phyloP scores from a whole-genome alignment of 2,329 filamentous ascomycete species.

The Hypoxylon sp. region DNA sequence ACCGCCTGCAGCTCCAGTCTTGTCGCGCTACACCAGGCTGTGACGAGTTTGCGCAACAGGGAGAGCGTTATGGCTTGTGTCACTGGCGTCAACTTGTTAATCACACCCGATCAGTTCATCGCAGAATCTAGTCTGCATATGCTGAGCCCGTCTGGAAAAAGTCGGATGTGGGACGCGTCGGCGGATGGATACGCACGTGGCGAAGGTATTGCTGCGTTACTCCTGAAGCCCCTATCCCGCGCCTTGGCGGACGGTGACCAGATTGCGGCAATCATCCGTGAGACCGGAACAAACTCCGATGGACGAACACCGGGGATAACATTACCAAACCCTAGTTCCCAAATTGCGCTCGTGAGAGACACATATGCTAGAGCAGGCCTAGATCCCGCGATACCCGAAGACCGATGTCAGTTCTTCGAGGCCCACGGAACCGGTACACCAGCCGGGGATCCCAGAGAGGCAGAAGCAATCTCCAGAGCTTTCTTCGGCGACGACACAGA shows the following conservation, averaged over 20 bases:
- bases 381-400: constrained; percentile 48
- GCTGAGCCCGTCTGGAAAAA: constrained; percentile 59
- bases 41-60: constrained; percentile 55
- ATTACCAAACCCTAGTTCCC: constrained; percentile 61
- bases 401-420: constrained; percentile 61
- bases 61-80: constrained; percentile 58
- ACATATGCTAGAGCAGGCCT: constrained; percentile 60
- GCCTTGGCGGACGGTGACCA: constrained; percentile 63
- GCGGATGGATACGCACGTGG: constrained; percentile 70
- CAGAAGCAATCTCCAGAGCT: constrained; percentile 56
- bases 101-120: constrained; percentile 58
- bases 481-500: constrained; percentile 51
- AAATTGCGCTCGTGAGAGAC: constrained; percentile 57
- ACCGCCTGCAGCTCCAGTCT: constrained; percentile 57
- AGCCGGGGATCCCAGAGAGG: constrained; percentile 58
- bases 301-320: constrained; percentile 66
- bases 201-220: constrained; percentile 63
- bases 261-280: constrained; percentile 61
- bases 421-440: constrained; percentile 58
- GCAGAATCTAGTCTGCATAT: constrained; percentile 58
- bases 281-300: constrained; percentile 62
- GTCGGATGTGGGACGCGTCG: constrained; percentile 60
- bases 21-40: constrained; percentile 54
- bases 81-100: constrained; percentile 58
- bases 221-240: constrained; percentile 63